Evolutionary conservation across 371 early-diverging fungal species (phyloP).

Genomic region (Mortierella sp.): DNA sequence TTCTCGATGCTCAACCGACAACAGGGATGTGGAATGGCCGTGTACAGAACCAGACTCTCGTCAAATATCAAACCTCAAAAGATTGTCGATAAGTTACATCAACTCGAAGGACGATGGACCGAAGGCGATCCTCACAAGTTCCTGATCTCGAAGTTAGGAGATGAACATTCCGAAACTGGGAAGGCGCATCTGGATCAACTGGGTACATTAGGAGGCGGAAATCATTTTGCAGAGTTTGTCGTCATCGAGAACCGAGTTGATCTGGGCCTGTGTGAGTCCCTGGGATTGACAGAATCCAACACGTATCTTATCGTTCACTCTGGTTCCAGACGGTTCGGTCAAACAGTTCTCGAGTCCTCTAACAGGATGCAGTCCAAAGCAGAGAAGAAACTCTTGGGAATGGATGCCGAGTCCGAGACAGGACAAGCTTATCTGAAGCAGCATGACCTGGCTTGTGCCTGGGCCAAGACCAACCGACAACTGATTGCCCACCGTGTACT

Average conservation of each 20-base stretch:
- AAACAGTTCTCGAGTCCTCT: slow-evolving; percentile 57
- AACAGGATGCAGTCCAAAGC: slow-evolving; percentile 41
- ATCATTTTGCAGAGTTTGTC: slow-evolving; percentile 70
- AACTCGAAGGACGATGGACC: slow-evolving; percentile 58
- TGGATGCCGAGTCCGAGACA: slow-evolving; percentile 24
- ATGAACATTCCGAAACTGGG: slow-evolving; percentile 43
- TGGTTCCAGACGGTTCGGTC: slow-evolving; percentile 63
- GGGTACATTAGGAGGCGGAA: slow-evolving; percentile 68
- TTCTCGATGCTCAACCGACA: too few species aligned
- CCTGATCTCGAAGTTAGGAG: slow-evolving; percentile 32
- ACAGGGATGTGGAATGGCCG: slow-evolving; percentile 67
- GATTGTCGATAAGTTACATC: slow-evolving; percentile 37
- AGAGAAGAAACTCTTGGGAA: slow-evolving; percentile 35
- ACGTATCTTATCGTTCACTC: slow-evolving; percentile 61
- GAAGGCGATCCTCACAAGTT: slow-evolving; percentile 52
- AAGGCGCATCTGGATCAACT: slow-evolving; percentile 49
- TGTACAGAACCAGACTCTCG: slow-evolving; percentile 52
- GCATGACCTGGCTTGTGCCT: slow-evolving; percentile 59
- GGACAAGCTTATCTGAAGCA: slow-evolving; percentile 52
- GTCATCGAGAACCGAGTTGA: slow-evolving; percentile 56
- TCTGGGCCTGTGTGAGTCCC: slow-evolving; percentile 27
- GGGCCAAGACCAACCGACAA: slow-evolving; percentile 63
- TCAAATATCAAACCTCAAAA: slow-evolving; percentile 44
- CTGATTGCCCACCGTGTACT: slow-evolving; percentile 61
- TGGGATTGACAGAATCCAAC: slow-evolving; percentile 32